Conservation (phyloP, 257 asterid genomes). For the Ilex aquifolium region DNA sequence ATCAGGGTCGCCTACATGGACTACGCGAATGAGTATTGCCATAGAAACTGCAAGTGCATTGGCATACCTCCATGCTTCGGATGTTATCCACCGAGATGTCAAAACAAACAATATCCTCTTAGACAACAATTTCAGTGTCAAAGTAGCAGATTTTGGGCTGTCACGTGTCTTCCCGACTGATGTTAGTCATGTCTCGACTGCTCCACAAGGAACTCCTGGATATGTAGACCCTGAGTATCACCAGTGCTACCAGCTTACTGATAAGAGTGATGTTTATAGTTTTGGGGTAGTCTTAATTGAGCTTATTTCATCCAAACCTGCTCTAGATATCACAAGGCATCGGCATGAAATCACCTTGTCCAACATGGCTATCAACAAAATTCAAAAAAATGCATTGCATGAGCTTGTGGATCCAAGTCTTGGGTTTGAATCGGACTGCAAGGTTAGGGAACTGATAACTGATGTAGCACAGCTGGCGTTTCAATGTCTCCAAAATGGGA, state of each 20-base stretch:
- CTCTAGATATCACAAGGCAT: slow-evolving; percentile 69
- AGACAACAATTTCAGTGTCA: slow-evolving; percentile 57
- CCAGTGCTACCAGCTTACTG: slow-evolving; percentile 68
- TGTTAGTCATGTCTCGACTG: slow-evolving; percentile 75
- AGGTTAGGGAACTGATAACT: slow-evolving; percentile 34
- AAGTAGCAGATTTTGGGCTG: slow-evolving; percentile 88
- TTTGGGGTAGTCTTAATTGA: slow-evolving; percentile 80
- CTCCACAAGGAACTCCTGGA: slow-evolving; percentile 94
- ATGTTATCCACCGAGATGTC: slow-evolving; percentile 75
- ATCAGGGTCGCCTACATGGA: slow-evolving; percentile 54
- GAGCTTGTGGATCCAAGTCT: slow-evolving; percentile 65
- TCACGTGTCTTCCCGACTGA: slow-evolving; percentile 59
- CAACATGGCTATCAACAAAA: slow-evolving; percentile 68
- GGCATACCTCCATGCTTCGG: slow-evolving; percentile 60
- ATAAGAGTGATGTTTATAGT: slow-evolving; percentile 74
- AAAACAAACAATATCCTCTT: slow-evolving; percentile 73
- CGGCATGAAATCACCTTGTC: slow-evolving; percentile 68
- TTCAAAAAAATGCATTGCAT: slow-evolving; percentile 43
- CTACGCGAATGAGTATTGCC: slow-evolving; percentile 59
- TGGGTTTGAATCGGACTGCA: slow-evolving; percentile 36
- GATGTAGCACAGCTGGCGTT: slow-evolving; percentile 66
- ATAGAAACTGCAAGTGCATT: slow-evolving; percentile 72
- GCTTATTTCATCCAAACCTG: slow-evolving; percentile 70
- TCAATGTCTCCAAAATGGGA: slow-evolving; percentile 57
- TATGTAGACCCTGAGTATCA: slow-evolving; percentile 87